A percentile compares a stretch with the other conserved stretches of the same genome.
These are phyloP conservation scores for Colletotrichum somersetense DNA, from an alignment of 2,329 filamentous ascomycete genomes.

Conservation along the genomic window DNA sequence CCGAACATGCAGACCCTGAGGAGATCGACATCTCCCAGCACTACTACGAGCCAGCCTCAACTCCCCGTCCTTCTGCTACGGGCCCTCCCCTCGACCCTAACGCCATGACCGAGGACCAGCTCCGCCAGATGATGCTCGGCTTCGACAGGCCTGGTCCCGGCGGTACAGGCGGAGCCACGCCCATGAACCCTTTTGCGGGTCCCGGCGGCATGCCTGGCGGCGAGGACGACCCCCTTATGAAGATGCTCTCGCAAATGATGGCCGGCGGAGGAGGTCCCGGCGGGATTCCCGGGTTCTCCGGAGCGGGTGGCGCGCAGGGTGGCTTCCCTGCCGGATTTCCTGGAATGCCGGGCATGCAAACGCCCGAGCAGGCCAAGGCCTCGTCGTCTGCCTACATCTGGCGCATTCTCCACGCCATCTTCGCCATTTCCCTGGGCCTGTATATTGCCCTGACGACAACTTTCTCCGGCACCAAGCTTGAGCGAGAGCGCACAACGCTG, in stretches of 20 bases:
- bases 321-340: constrained; percentile 50
- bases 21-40: constrained; percentile 86
- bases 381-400: constrained; percentile 65
- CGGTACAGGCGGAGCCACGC: constrained; percentile 42
- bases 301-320: constrained; percentile 34
- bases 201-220: constrained; percentile 56
- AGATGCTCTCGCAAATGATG: constrained; percentile 83
- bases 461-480: constrained; percentile 75
- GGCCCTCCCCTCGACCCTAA: constrained; percentile 48
- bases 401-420: constrained; percentile 79
- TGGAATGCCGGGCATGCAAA: constrained; percentile 51
- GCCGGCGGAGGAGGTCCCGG: constrained; percentile 52
- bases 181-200: constrained; percentile 45
- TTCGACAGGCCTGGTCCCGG: constrained; percentile 55
- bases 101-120: constrained; percentile 67
- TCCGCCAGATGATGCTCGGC: constrained; percentile 75
- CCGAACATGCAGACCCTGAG: constrained; percentile 72
- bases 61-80: constrained; percentile 44
- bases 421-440: constrained; percentile 76
- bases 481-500: constrained; percentile 63
- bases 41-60: constrained; percentile 68
- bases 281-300: constrained; percentile 38
- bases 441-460: constrained; percentile 77
- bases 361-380: constrained; percentile 50
- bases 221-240: constrained; percentile 62